Conservation (phyloP, 345 rosid genomes). For the Laguncularia racemosa region DNA sequence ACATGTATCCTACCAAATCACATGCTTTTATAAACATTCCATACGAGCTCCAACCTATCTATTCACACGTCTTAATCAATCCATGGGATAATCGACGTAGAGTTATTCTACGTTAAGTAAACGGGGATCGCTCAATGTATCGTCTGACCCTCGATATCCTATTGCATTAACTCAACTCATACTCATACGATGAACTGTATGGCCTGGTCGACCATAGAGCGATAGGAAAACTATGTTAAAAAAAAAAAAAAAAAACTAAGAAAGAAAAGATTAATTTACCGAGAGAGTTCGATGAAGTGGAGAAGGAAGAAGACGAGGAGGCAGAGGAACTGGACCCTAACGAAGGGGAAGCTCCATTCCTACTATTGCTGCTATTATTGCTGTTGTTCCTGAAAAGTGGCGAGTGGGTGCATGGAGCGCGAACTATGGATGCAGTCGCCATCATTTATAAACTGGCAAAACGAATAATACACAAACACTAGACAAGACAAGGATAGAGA, state of each 20-base stretch:
- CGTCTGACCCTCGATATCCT: no score
- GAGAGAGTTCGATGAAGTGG: conserved; percentile 29
- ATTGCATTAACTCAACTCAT: no score
- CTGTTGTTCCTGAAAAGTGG: conserved; percentile 10
- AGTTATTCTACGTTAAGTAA: no score
- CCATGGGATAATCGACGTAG: no score
- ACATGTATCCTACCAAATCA: no score
- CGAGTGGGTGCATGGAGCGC: conserved; percentile 33
- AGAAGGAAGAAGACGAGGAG: conserved; percentile 32
- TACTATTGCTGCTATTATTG: conserved; percentile 1
- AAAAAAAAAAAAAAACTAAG: background rate
- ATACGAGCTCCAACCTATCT: no score
- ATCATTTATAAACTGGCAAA: conserved; percentile 9
- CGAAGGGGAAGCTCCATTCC: conserved; percentile 21
- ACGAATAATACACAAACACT: background rate
- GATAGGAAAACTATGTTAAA: background rate
- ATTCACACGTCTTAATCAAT: no score
- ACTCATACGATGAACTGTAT: no score
- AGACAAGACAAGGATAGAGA: background rate
- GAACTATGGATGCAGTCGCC: conserved; percentile 39
- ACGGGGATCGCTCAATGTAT: no score
- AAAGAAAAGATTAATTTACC: conserved; percentile 29
- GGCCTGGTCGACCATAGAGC: background rate
- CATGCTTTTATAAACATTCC: no score
- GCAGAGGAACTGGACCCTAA: conserved; percentile 21